Evolutionary conservation across 768 basidiomycete species (phyloP), one percentile per base, ranked within the genome.

Genomic region (Cubamyces lactineus): DNA sequence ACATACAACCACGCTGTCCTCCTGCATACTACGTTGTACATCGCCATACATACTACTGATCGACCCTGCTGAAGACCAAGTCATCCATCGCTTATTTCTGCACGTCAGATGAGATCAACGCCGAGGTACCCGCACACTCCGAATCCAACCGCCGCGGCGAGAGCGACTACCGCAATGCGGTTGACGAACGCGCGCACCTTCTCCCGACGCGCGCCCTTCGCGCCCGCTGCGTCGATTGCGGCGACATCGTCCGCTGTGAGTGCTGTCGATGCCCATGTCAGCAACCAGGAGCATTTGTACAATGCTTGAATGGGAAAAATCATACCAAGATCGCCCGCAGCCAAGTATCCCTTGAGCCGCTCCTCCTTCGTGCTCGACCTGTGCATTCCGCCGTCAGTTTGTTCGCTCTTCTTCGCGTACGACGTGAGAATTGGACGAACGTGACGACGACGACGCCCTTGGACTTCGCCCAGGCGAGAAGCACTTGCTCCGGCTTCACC

Each of bases 381-480:
- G 64, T 21, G 50, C 13, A 17, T 13, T 15, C 8, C 23, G 9
- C 11, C 3, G 21, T 39, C 26, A 56, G 30, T 21, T 23, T 3
- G 47, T 28, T n/a, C 19, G 39, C 39, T 34, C 15, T 46, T 26
- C n/a, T 26, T 21, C 9, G 5, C 21, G 13, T 57, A 71, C n/a
- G n/a, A 54, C 69, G 19, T 28, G n/a, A n/a, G 26, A n/a, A 17
- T n/a, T 55, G 26, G 0, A 66, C 75, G 23, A 71, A 89, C 84
- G 86, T 90, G 64, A 89, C 80, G 24, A 81, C 80, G 5, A 89
- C 82, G 0, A 82, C 83, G 11, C 84, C 86, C 70, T 92, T 91
- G 6, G 82, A 78, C 68, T 85, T 88, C 5, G 83, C 80, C 89
- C 89, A 90, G 0, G 88, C 87, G 8, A 91, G 77, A 5, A 91